A percentile compares a stretch with the other conserved stretches of the same genome.
Conservation (phyloP, 805 yeast genomes). For the Nakazawaea ishiwadae region DNA sequence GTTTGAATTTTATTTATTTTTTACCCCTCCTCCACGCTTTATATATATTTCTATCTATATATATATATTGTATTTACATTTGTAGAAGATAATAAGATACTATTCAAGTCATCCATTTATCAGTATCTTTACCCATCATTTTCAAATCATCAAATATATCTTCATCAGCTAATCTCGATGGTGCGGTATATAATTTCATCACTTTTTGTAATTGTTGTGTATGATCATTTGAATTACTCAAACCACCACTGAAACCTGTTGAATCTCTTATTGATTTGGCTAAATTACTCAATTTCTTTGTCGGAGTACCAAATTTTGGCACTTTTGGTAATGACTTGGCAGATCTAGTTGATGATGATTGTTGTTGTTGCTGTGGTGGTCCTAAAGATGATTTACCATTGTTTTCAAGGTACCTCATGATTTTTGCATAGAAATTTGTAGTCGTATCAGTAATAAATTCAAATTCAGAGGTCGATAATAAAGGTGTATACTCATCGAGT, state of each 20-base stretch:
- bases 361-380: neutral
- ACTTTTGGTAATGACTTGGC: neutral
- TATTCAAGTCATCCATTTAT: constrained; percentile 1
- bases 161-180: constrained; percentile 5
- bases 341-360: constrained; percentile 1
- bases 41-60: no score
- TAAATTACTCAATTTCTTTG: constrained; percentile 5
- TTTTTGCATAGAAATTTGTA: neutral
- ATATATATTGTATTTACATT: neutral
- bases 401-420: neutral
- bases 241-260: neutral
- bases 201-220: constrained; percentile 10
- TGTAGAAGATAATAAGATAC: neutral
- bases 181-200: constrained; percentile 9
- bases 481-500: neutral
- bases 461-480: neutral
- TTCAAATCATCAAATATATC: constrained; percentile 10
- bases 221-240: constrained; percentile 7
- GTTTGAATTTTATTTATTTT: no score
- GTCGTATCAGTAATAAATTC: constrained; percentile 3
- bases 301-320: neutral
- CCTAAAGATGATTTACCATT: neutral
- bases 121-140: constrained; percentile 6
- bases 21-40: no score
- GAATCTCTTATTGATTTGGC: constrained; percentile 9